Percentiles rank a stretch among this genome's conserved stretches.
Conservation (phyloP, 108 stramenopile species). For the Chaetoceros tenuissimus region DNA sequence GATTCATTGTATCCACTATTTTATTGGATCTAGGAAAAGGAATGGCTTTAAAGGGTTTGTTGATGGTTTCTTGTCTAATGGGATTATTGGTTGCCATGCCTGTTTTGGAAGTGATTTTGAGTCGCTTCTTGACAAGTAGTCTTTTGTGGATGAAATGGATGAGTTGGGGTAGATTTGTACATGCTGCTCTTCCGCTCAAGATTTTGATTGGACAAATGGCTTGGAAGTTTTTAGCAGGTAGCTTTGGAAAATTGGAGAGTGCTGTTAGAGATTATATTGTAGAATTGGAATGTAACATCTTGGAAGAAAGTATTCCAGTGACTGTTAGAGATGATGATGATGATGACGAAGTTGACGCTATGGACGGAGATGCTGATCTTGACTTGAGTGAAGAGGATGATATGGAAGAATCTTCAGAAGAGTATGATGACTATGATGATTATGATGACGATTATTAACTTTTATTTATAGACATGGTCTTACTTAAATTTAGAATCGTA, state of each 20-base stretch:
- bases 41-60: conserved; percentile 27
- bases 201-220: conserved; percentile 65
- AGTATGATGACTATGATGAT: no score
- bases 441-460: no score
- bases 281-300: conserved; percentile 62
- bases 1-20: conserved; percentile 38
- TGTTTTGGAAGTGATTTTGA: conserved; percentile 40
- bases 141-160: conserved; percentile 61
- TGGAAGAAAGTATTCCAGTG: conserved; percentile 60
- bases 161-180: conserved; percentile 56
- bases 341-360: no score
- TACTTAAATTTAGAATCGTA: no score
- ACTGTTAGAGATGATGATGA: conserved; percentile 27
- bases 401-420: no score
- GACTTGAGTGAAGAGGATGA: no score
- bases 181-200: conserved; percentile 79
- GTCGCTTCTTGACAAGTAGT: conserved; percentile 42
- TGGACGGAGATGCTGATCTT: no score
- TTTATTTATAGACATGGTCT: no score
- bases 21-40: conserved; percentile 48
- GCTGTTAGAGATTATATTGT: conserved; percentile 54
- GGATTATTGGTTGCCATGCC: conserved; percentile 43
- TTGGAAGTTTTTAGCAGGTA: conserved; percentile 37
- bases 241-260: conserved; percentile 38
- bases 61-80: conserved; percentile 21